Evolutionary conservation across 495 filamentous ascomycete species (phyloP).

Genomic region (Penicillium ucsense): DNA sequence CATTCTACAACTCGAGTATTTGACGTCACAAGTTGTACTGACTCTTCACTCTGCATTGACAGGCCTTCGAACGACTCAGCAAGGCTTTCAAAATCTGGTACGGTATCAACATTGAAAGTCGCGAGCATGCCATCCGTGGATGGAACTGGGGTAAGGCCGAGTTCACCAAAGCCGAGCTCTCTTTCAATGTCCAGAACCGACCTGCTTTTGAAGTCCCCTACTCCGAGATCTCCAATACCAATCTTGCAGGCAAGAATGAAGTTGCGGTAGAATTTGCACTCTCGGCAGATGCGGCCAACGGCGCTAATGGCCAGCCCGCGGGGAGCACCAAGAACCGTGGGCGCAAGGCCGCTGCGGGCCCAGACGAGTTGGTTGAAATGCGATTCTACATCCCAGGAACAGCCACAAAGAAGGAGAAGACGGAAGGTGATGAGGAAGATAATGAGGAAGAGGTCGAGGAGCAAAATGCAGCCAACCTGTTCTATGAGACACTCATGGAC

Average conservation of each 20-base stretch:
- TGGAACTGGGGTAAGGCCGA: slow-evolving; percentile 99
- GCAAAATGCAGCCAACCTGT: slow-evolving; percentile 86
- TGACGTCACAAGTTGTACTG: neutral
- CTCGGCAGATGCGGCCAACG: slow-evolving; percentile 53
- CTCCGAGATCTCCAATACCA: slow-evolving; percentile 95
- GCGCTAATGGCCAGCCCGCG: slow-evolving; percentile 57
- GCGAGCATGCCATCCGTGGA: slow-evolving; percentile 88
- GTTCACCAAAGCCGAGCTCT: slow-evolving; percentile 87
- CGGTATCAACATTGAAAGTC: slow-evolving; percentile 78
- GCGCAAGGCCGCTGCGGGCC: slow-evolving; percentile 77
- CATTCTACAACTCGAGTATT: too few species aligned
- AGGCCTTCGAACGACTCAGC: slow-evolving; percentile 83
- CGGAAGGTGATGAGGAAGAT: slow-evolving; percentile 57
- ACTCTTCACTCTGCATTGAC: neutral
- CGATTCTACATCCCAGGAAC: slow-evolving; percentile 96
- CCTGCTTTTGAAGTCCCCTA: slow-evolving; percentile 97
- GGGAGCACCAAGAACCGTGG: slow-evolving; percentile 72
- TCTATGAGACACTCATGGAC: slow-evolving; percentile 95
- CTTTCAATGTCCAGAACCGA: slow-evolving; percentile 94
- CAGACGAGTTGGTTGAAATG: slow-evolving; percentile 95
- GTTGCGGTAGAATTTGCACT: slow-evolving; percentile 89
- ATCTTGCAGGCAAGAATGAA: slow-evolving; percentile 94
- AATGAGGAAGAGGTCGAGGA: slow-evolving; percentile 71
- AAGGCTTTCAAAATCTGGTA: slow-evolving; percentile 97
- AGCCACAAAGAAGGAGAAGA: slow-evolving; percentile 72